These are phyloP conservation scores for Choanephora cucurbitarum DNA, from an alignment of 371 early-diverging fungal species.

Conservation along the genomic window DNA sequence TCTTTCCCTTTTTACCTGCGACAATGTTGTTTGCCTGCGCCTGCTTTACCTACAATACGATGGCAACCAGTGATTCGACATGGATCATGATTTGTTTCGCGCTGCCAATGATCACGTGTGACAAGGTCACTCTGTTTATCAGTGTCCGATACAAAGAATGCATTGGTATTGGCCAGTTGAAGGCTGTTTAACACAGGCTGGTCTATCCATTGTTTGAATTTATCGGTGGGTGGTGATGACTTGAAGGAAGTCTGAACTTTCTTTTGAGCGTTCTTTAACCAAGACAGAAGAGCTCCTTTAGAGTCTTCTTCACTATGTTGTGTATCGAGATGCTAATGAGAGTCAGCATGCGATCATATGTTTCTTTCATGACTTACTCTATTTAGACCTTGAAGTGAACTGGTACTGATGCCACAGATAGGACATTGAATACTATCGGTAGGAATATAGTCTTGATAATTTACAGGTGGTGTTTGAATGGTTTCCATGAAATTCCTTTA, in stretches of 20 bases:
- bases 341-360: neutral
- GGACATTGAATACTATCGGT: conserved; percentile 52
- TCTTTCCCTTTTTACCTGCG: conserved; percentile 34
- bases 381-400: conserved; percentile 49
- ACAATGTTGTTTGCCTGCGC: conserved; percentile 56
- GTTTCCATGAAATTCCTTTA: no score
- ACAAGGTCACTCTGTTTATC: conserved; percentile 38
- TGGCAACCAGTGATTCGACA: conserved; percentile 50
- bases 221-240: conserved; percentile 12
- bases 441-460: conserved; percentile 49
- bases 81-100: conserved; percentile 37
- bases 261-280: conserved; percentile 49
- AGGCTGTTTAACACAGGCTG: conserved; percentile 31
- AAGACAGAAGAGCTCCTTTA: conserved; percentile 45
- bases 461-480: no score
- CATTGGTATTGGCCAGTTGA: conserved; percentile 17
- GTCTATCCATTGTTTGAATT: conserved; percentile 34
- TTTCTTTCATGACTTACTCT: conserved; percentile 30
- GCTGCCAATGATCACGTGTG: conserved; percentile 61
- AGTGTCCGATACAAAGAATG: conserved; percentile 40
- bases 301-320: conserved; percentile 49
- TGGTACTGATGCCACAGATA: conserved; percentile 52
- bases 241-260: conserved; percentile 41
- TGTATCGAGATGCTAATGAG: conserved; percentile 41
- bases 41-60: conserved; percentile 30